phyloP scores from a whole-genome alignment of 805 yeast species.

The Teunomyces barrocoloradensis region DNA sequence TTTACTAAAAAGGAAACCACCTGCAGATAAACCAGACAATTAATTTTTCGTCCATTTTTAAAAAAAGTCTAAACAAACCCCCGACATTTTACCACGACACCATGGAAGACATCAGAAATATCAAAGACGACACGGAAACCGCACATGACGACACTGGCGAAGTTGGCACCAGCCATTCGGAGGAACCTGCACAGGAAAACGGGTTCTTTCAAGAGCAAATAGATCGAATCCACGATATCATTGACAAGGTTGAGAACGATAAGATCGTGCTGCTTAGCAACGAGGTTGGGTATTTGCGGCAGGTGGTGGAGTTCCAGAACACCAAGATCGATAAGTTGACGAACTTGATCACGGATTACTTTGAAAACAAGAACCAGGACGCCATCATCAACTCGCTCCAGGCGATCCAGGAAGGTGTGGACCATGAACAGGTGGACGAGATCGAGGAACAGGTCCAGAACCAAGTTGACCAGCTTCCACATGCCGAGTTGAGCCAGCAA shows the following conservation, averaged over 20 bases:
- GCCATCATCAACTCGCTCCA: slow-evolving; percentile 30
- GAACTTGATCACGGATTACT: slow-evolving; percentile 28
- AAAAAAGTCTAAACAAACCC: slow-evolving; percentile 9
- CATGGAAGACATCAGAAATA: slow-evolving; percentile 5
- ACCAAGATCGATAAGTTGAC: slow-evolving; percentile 39
- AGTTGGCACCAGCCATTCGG: neutral
- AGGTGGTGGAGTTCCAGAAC: slow-evolving; percentile 36
- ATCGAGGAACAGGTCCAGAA: slow-evolving; percentile 20
- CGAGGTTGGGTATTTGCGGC: slow-evolving; percentile 36
- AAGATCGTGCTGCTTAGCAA: slow-evolving; percentile 20
- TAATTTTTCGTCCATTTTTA: neutral
- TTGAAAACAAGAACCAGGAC: slow-evolving; percentile 29
- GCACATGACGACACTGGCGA: neutral
- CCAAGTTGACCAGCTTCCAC: slow-evolving; percentile 18
- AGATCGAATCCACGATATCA: slow-evolving; percentile 3
- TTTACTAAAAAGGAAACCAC: slow-evolving; percentile 5
- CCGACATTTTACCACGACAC: slow-evolving; percentile 11
- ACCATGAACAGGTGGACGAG: slow-evolving; percentile 17
- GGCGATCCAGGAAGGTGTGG: slow-evolving; percentile 20
- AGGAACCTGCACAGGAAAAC: neutral
- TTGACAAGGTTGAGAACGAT: slow-evolving; percentile 9
- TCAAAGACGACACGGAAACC: slow-evolving; percentile 1
- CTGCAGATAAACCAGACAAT: neutral
- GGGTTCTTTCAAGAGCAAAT: slow-evolving; percentile 2
- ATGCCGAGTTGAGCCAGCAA: slow-evolving; percentile 11